Conservation (phyloP, 805 yeast species). For the Tetrapisispora phaffii region DNA sequence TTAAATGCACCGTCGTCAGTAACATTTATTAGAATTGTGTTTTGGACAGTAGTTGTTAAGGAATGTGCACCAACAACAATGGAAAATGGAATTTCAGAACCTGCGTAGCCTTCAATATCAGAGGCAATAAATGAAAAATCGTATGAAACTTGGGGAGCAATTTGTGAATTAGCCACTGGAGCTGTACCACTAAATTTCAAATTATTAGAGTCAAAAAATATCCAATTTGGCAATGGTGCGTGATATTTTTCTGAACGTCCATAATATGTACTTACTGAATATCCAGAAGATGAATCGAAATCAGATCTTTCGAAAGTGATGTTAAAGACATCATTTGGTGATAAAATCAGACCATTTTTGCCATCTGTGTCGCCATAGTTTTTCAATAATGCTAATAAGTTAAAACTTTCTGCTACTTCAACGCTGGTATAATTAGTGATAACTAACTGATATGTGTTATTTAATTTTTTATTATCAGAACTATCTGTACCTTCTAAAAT, state of each 20-base stretch:
- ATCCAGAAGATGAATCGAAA: constrained; percentile 37
- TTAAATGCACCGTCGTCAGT: constrained; percentile 49
- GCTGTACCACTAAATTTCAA: constrained; percentile 78
- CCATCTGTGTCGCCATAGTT: constrained; percentile 72
- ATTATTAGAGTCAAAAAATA: constrained; percentile 50
- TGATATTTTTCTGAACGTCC: constrained; percentile 67
- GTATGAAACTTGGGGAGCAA: constrained; percentile 77
- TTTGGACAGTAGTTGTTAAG: constrained; percentile 55
- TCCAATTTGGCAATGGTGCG: constrained; percentile 88
- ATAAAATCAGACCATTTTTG: constrained; percentile 56
- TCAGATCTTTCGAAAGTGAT: constrained; percentile 54
- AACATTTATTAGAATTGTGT: constrained; percentile 52
- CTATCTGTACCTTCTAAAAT: constrained; percentile 55
- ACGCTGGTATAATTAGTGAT: constrained; percentile 47
- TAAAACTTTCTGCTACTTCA: constrained; percentile 33
- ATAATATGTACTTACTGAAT: constrained; percentile 50
- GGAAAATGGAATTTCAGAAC: constrained; percentile 58
- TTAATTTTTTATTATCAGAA: constrained; percentile 36
- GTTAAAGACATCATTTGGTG: constrained; percentile 58
- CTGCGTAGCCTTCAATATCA: constrained; percentile 65
- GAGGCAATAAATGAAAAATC: constrained; percentile 68
- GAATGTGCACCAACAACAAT: constrained; percentile 83
- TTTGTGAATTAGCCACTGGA: constrained; percentile 72
- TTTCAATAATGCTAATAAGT: constrained; percentile 41
- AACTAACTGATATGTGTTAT: constrained; percentile 46